These are phyloP conservation scores for Blastomyces percursus DNA, from an alignment of 2,329 filamentous ascomycete species.

Conservation along the genomic window DNA sequence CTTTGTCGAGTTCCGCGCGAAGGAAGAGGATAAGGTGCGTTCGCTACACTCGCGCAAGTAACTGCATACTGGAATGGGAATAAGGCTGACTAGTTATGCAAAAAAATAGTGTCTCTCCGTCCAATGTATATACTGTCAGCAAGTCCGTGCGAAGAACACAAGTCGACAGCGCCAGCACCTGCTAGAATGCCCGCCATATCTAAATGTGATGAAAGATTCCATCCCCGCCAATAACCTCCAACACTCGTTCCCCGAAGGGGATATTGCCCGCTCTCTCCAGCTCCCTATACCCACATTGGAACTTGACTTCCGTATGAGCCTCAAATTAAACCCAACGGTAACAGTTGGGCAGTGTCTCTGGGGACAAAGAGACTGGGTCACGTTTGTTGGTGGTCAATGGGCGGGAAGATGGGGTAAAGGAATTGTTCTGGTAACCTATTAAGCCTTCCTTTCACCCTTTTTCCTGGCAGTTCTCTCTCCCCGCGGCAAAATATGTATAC, in stretches of 20 bases:
- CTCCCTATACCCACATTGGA: slow-evolving; percentile 39
- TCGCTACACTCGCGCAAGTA: not conserved
- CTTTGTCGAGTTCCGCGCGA: slow-evolving; percentile 39
- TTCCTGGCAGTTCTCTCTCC: not conserved
- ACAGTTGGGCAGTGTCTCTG: slow-evolving; percentile 37
- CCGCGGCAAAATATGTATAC: slow-evolving; percentile 1
- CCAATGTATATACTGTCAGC: slow-evolving; percentile 42
- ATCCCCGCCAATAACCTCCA: slow-evolving; percentile 43
- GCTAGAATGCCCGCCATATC: slow-evolving; percentile 40
- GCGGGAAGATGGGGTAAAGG: slow-evolving; percentile 43
- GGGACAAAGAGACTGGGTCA: slow-evolving; percentile 43
- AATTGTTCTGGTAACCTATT: slow-evolving; percentile 35
- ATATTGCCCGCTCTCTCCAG: slow-evolving; percentile 38
- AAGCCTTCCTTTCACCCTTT: not conserved
- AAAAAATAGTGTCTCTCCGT: slow-evolving; percentile 35
- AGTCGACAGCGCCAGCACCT: slow-evolving; percentile 40
- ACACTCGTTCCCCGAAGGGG: slow-evolving; percentile 41
- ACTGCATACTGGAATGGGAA: not conserved
- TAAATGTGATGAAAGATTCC: slow-evolving; percentile 43
- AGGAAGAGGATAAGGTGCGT: slow-evolving; percentile 37
- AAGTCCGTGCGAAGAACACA: slow-evolving; percentile 42
- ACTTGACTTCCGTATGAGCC: slow-evolving; percentile 44
- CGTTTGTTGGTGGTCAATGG: slow-evolving; percentile 42
- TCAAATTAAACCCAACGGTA: slow-evolving; percentile 43
- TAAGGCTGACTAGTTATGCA: not conserved